Evolutionary conservation across 106 monocot species (phyloP), one percentile per base, ranked within the genome.

Genomic region (Amphibolis antarctica): DNA sequence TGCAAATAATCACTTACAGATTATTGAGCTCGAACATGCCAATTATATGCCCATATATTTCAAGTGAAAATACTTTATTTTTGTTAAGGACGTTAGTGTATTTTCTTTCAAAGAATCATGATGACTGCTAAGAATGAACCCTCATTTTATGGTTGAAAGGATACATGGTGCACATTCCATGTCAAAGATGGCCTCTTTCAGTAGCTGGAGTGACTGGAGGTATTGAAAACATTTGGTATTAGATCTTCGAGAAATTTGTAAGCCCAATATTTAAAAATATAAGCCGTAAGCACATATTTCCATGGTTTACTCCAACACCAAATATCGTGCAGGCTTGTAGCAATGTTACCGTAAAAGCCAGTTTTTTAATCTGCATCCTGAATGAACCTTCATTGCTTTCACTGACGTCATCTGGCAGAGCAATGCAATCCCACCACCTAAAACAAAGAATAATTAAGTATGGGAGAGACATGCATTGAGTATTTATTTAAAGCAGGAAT

Each of bases 21-120:
- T 98, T 98, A 76, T 98, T 98, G 46, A 98, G 82, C 76, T 98
- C 96, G 85, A 98, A 98, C 96, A 98, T 98, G 65, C 90, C 90
- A 78, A 98, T 90, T 58, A 98, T 84, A 71, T 86, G 79, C n/a
- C 96, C 96, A 79, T 98, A 98, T 54, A 85, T 81, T 60, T 98
- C 90, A 58, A 90, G 90, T 9, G 96, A 98, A 73, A 98, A 98
- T 67, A 98, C 96, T 92, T 13, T 68, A 46, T 29, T 18, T 45
- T 59, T 49, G 76, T 88, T 64, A 93, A 88, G 88, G 76, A 19
- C 3, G 12, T n/a, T 49, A 63, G 20, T 30, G 51, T 53, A 44
- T 60, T 63, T 15, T 26, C 46, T 31, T 15, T 46, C 30, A 53
- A 42, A 19, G 50, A 53, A 31, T 28, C 56, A 25, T 25, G 56